These are phyloP conservation scores for Datura wrightii DNA, from an alignment of 257 asterid genomes.

Conservation along the genomic window DNA sequence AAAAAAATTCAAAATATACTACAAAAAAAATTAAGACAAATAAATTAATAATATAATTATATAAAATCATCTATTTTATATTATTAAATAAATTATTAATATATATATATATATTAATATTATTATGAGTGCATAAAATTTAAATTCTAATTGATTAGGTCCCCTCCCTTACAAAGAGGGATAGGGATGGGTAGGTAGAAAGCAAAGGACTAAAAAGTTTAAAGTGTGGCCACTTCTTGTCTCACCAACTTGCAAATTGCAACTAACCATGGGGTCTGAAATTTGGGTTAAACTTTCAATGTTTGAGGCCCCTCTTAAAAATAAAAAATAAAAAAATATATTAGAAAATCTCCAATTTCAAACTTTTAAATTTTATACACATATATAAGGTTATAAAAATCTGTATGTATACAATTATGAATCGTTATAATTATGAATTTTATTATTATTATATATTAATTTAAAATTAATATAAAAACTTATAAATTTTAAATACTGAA, in stretches of 20 bases:
- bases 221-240: constrained; percentile 22
- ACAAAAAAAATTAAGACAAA: too few relatives aligned
- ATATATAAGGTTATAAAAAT: too few relatives aligned
- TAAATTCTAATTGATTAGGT: background rate
- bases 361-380: too few relatives aligned
- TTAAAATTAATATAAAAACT: background rate
- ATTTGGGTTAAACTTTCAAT: background rate
- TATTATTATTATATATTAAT: background rate
- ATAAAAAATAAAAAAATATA: background rate
- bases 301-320: background rate
- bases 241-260: constrained; percentile 13
- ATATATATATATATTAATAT: too few relatives aligned
- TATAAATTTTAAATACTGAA: too few relatives aligned
- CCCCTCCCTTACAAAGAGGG: background rate
- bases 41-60: too few relatives aligned
- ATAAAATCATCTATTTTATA: too few relatives aligned
- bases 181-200: constrained; percentile 26
- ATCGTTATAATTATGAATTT: too few relatives aligned
- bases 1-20: too few relatives aligned
- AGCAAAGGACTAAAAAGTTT: constrained; percentile 10
- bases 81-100: too few relatives aligned
- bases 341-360: too few relatives aligned
- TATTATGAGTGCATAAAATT: background rate
- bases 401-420: too few relatives aligned
- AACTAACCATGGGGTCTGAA: constrained; percentile 1